Evolutionary conservation across 2,329 filamentous ascomycete species (phyloP), one percentile per base, ranked within the genome.

Genomic region (Uncinocarpus reesii): DNA sequence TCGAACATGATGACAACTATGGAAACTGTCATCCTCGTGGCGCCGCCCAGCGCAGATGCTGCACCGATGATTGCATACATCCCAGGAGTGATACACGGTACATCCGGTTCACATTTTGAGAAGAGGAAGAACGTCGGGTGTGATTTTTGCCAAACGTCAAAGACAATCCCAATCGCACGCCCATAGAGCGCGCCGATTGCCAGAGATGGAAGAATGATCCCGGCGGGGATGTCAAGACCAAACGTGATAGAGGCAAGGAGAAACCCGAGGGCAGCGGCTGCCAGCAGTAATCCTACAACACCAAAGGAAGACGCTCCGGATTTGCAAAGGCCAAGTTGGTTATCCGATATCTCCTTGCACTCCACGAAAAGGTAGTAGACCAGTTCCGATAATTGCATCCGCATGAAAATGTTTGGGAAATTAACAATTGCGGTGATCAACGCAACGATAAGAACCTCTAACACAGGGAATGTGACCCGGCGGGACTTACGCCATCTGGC

Each of bases 1-100:
- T 98, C 92, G 61, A 98, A 98, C 84, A 95, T 95, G 69, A 98
- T 98, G 60, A 96, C 92, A 3, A 98, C 90, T 56, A 98, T 95
- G 10, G 89, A 95, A 8, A 95, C 88, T 0, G 92, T 98, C 81
- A 98, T 93, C 56, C 90, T 80, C 15, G 90, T 96, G 29, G 93
- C 87, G 41, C 92, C 92, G 4, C 86, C 86, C 1, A 98, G 79
- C n/a, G 90, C 87, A 3, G 92, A 89, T 0, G 92, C 90, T 0
- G 92, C 92, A 28, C 92, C 92, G 53, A 98, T 84, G 58, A 98
- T 94, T 53, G 92, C 92, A 62, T 98, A 98, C 1, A 90, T 93
- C 11, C 90, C 92, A 0, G 92, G 90, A 0, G 86, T 95, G 43
- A 98, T 81, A 67, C 92, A 98, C 6, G 83, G 80, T 34, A 85